A percentile compares a stretch with the other conserved stretches of the same genome.
These are phyloP conservation scores for Physcia stellaris DNA, from an alignment of 495 filamentous ascomycete species.

Conservation along the genomic window DNA sequence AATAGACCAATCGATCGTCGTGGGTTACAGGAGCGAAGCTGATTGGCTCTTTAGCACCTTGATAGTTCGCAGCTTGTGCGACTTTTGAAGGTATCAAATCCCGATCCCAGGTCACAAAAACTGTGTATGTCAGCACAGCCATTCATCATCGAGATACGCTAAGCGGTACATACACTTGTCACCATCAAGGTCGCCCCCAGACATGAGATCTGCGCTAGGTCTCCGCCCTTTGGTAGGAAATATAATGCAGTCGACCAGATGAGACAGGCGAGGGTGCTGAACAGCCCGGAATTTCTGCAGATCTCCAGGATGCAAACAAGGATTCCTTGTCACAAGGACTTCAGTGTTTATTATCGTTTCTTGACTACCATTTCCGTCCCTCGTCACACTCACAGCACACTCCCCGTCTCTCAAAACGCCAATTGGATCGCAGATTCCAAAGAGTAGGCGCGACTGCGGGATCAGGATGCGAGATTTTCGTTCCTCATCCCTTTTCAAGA, in stretches of 20 bases:
- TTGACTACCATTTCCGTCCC: slow-evolving; percentile 27
- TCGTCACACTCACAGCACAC: slow-evolving; percentile 30
- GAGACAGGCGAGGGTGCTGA: slow-evolving; percentile 23
- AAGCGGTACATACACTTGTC: slow-evolving; percentile 29
- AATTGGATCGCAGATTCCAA: slow-evolving; percentile 35
- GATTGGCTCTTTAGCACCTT: slow-evolving; percentile 29
- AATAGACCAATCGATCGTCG: slow-evolving; percentile 32
- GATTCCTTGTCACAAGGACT: slow-evolving; percentile 36
- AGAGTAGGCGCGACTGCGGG: slow-evolving; percentile 31
- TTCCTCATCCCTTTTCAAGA: slow-evolving; percentile 33
- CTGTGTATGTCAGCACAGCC: slow-evolving; percentile 13
- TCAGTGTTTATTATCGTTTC: slow-evolving; percentile 25
- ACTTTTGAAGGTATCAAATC: slow-evolving; percentile 32
- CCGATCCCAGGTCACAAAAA: slow-evolving; percentile 38
- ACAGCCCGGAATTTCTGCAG: slow-evolving; percentile 37
- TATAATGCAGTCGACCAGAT: slow-evolving; percentile 38
- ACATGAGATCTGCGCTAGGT: slow-evolving; percentile 39
- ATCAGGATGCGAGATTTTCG: slow-evolving; percentile 33
- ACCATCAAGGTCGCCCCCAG: slow-evolving; percentile 38
- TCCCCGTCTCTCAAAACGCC: slow-evolving; percentile 31
- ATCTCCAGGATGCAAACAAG: slow-evolving; percentile 39
- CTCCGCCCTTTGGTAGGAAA: slow-evolving; percentile 32
- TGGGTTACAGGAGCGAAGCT: slow-evolving; percentile 30
- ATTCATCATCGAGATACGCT: background rate
- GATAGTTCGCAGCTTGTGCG: slow-evolving; percentile 31